Base-by-base conservation (phyloP, 441 rosid species). In the Rhodomyrtus psidioides region DNA sequence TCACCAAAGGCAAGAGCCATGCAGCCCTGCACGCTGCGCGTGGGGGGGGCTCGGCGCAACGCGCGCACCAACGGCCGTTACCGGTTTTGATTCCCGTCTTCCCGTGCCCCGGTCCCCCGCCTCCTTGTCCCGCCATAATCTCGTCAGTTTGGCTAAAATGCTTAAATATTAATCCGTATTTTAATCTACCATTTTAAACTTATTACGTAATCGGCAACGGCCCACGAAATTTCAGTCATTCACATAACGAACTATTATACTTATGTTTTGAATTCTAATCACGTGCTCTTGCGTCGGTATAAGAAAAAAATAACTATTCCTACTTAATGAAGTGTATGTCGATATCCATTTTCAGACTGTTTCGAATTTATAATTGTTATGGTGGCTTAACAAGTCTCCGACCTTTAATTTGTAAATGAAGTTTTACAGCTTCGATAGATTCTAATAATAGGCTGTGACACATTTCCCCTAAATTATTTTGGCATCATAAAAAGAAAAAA, bases 131-230 rank as follows among this genome's bases (percentile, higher is more conserved):
- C 2, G 4, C 49, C 79, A 19, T 21, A 19, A 5, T 19, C n/a
- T 34, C 7, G 4, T 1, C 14, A 9, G 34, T 9, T 34, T 19
- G 19, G 26, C 34, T 16, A 2, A 62, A 28, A 28, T 0, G 16
- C 28, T 62, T 62, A 62, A 28, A 28, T 16, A 62, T 62, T 28
- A 28, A 17, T 16, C 7, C 0, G 1, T 2, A 28, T 62, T 2
- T 62, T 62, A 28, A 30, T 30, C 19, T 0, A 1, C 30, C 3
- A 3, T 4, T 28, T 62, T 62, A 30, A 28, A 28, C 1, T 62
- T 28, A 60, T 0, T 27, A 28, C 15, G 15, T 0, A 0, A 0
- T 15, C 6, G 4, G 0, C 70, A 3, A 1, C 0, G 0, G 75
- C 6, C 17, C 75, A 62, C 6, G 3, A 17, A 62, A 30, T 62